Evolutionary conservation across 257 asterid species (phyloP).

Genomic region (Gynochthodes officinalis): DNA sequence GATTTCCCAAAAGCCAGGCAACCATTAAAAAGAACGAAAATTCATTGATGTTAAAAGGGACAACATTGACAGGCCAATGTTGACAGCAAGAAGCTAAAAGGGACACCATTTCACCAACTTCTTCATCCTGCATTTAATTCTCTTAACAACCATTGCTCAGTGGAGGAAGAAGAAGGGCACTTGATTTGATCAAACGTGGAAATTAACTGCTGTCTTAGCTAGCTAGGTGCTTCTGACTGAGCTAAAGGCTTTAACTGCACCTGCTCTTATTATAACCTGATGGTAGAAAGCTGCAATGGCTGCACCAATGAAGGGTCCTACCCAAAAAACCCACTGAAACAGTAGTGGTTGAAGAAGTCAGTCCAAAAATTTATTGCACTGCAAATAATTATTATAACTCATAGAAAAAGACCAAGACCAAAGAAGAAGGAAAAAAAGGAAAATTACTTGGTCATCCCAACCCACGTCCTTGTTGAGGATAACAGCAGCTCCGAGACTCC

Average conservation of each 20-base stretch:
- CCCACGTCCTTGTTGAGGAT: constrained; percentile 25
- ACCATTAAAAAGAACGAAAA: too few species aligned
- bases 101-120: too few species aligned
- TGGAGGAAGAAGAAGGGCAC: background rate
- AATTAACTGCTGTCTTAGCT: too few species aligned
- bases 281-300: constrained; percentile 42
- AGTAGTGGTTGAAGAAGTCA: background rate
- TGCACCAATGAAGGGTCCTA: constrained; percentile 49
- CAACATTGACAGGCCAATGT: too few species aligned
- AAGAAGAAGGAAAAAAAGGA: background rate
- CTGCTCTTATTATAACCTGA: constrained; percentile 38
- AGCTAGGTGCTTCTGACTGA: constrained; percentile 33
- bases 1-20: background rate
- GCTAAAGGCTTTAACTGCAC: constrained; percentile 33
- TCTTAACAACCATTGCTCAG: too few species aligned
- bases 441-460: constrained; percentile 35
- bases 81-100: too few species aligned
- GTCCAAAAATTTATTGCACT: background rate
- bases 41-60: too few species aligned
- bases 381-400: background rate
- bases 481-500: constrained; percentile 39
- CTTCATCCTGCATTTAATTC: too few species aligned
- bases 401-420: background rate
- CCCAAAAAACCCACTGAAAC: constrained; percentile 45
- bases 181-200: background rate